Base-by-base conservation (phyloP, 2,329 filamentous ascomycete species). In the Massarina eburnea region DNA sequence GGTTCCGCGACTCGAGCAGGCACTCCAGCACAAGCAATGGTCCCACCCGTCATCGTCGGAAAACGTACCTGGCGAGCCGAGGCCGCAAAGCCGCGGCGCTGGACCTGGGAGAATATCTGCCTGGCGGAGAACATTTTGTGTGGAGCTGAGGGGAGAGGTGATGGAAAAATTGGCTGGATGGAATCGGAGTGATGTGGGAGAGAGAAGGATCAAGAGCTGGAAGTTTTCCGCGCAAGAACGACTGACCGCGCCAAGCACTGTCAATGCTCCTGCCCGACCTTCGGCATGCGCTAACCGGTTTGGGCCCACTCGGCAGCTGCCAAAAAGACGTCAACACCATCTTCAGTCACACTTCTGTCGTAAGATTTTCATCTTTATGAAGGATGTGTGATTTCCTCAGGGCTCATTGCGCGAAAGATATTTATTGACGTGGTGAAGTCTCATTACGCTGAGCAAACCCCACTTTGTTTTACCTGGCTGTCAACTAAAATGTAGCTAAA, bases 51-150 rank as follows among this genome's bases (percentile, higher is more conserved):
- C 8, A 35, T 40, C 37, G 43, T 45, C 43, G 45, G 52, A 34
- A 45, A 24, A 60, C 74, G 48, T 70, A 80, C 77, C 69, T 78
- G 74, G 62, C 71, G 70, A 63, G 76, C 71, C 50, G 76, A 76
- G 52, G 71, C 74, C 50, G 77, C 78, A 71, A 80, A 80, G 51
- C 75, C 69, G 64, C 77, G 71, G 65, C 77, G 71, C 74, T 77
- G 75, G 60, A 70, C 70, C 59, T 75, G 73, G 58, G 72, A 70
- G 62, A 78, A 73, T 53, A 76, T 68, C 61, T 77, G 73, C 63
- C 77, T 75, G 61, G 76, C 74, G 58, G 86, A 82, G 74, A 92
- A 92, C 89, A 95, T 85, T 53, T 50, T 65, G 62, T 44, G 46
- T 48, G 45, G 45, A 51, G 56, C 52, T 55, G 52, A 44, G 43